Evolutionary conservation across 768 basidiomycete species (phyloP).

Genomic region (Tulasnella sp.): DNA sequence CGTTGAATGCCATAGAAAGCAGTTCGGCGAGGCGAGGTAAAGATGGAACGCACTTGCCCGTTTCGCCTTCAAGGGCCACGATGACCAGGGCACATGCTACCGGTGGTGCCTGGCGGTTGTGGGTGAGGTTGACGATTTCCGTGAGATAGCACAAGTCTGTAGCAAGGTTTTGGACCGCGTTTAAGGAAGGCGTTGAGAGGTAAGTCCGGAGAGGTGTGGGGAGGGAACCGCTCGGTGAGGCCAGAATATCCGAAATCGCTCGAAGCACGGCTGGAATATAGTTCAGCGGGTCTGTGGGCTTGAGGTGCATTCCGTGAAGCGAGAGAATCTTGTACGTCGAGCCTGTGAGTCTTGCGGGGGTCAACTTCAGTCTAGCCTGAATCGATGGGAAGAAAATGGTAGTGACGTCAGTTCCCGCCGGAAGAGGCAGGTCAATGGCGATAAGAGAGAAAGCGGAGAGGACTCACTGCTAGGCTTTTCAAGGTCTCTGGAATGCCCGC

Average conservation of each 20-base stretch:
- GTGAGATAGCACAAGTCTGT: constrained; percentile 46
- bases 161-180: constrained; percentile 44
- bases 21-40: constrained; percentile 54
- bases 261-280: constrained; percentile 56
- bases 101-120: constrained; percentile 42
- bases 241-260: constrained; percentile 41
- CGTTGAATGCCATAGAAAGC: constrained; percentile 51
- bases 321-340: constrained; percentile 51
- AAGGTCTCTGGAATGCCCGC: constrained; percentile 62
- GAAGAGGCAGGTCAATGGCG: background rate
- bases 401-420: background rate
- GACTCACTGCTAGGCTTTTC: constrained; percentile 56
- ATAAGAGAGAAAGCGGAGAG: constrained; percentile 1
- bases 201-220: constrained; percentile 34
- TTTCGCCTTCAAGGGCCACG: constrained; percentile 66
- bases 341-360: constrained; percentile 50
- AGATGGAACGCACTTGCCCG: constrained; percentile 49
- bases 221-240: constrained; percentile 26
- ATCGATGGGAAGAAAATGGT: constrained; percentile 18
- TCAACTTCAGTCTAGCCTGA: constrained; percentile 51
- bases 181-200: constrained; percentile 40
- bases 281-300: constrained; percentile 53
- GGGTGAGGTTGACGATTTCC: constrained; percentile 40
- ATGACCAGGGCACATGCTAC: constrained; percentile 68
- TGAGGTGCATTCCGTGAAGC: constrained; percentile 52